These are phyloP conservation scores for Malassezia furfur DNA, from an alignment of 1,284 basidiomycete species.

Conservation along the genomic window DNA sequence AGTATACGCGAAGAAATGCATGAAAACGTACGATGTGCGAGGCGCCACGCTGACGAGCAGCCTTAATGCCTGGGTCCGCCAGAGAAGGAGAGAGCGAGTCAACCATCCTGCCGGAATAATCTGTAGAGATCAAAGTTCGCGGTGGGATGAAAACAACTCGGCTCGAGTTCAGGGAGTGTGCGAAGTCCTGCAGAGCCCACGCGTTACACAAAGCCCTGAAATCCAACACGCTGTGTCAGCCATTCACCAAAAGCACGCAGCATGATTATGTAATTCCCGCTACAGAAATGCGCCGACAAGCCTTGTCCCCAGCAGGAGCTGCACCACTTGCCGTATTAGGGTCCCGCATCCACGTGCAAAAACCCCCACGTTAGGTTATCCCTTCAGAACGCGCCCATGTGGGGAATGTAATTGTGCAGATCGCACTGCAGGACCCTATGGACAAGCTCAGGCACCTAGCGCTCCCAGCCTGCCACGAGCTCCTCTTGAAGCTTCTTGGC, in stretches of 20 bases:
- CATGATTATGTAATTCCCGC: background rate
- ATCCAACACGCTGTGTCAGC: background rate
- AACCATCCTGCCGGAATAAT: constrained; percentile 8
- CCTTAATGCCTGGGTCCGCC: constrained; percentile 37
- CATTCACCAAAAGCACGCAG: background rate
- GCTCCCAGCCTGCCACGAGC: constrained; percentile 50
- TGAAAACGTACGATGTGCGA: constrained; percentile 43
- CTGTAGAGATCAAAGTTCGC: background rate
- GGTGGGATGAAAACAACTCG: background rate
- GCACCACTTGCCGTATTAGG: background rate
- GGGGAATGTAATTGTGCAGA: background rate
- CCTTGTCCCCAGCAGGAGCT: background rate
- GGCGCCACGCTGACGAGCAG: constrained; percentile 42
- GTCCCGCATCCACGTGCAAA: background rate
- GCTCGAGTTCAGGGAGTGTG: background rate
- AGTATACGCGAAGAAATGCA: background rate
- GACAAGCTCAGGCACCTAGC: background rate
- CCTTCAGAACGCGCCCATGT: no score
- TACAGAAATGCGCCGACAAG: background rate
- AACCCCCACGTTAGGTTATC: no score
- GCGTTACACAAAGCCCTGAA: background rate
- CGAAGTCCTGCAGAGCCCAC: background rate
- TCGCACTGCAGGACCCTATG: background rate
- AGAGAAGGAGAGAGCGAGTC: constrained; percentile 37
- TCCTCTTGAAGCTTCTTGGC: constrained; percentile 85